Base-by-base conservation (phyloP, 345 rosid genomes). In the Pugionium cornutum region DNA sequence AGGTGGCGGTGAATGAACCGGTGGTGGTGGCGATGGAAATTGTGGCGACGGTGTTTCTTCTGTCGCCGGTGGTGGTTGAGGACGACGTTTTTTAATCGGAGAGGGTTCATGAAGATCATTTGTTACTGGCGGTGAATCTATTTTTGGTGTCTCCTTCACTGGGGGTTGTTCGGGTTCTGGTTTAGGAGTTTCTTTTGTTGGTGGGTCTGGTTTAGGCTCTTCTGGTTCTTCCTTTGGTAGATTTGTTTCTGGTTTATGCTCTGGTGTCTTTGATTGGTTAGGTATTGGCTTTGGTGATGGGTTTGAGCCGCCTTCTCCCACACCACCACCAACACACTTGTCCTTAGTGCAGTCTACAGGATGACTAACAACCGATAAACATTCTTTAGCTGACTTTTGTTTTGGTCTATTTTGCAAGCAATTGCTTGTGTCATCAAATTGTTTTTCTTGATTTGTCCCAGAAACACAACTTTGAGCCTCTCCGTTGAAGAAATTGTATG, bases 401-500 rank as follows among this genome's bases (percentile, higher is more conserved):
- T 67, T 61, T 33, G 86, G 80, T 74, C 81, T 75, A 9, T 79
- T 70, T 2, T 78, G 76, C 55, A 85, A 30, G 52, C 86, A 85
- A 56, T 83, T 85, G 44, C 45, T 60, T 3, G 53, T 58, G 30
- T 85, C 95, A 31, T 86, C 81, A 25, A 89, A 53, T 8, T 50
- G 77, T 36, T 51, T 32, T 28, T 79, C 76, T 35, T 55, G 74
- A 50, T 69, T 71, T 2, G 62, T 9, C 27, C 70, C 49, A 2
- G 81, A 64, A 25, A 63, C n/a, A 69, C 98, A 92, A 2, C 78
- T 76, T 18, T 46, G 61, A 28, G 68, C 83, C 77, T 81, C 84
- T 9, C 77, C 83, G 4, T 65, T 69, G 75, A 92, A 86, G 72
- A 77, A 92, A 73, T 92, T 92, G 47, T 70, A 9, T n/a, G 89